Percentiles rank a stretch among this genome's conserved stretches.
Evolutionary conservation across 768 basidiomycete genomes (phyloP).

Genomic region (Mycena olivaceomarginata): DNA sequence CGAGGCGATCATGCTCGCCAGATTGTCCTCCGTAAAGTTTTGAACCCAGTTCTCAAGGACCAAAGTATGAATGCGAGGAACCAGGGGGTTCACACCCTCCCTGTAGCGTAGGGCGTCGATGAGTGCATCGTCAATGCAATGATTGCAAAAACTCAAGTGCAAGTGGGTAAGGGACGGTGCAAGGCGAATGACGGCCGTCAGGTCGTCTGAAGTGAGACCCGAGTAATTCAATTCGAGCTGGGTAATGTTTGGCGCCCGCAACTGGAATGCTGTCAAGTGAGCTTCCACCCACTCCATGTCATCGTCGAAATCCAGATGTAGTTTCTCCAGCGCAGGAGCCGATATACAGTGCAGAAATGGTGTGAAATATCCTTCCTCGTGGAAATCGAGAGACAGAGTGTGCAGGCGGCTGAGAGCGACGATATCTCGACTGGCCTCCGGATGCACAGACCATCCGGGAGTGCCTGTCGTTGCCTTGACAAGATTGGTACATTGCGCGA

Average conservation of each 20-base stretch:
- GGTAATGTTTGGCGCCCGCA: slow-evolving; percentile 9
- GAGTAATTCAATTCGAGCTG: not conserved
- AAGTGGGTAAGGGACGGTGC: slow-evolving; percentile 1
- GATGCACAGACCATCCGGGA: not conserved
- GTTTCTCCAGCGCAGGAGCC: not conserved
- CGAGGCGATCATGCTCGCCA: not conserved
- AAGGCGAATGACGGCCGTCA: not conserved
- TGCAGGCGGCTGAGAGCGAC: not conserved
- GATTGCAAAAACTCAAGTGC: not conserved
- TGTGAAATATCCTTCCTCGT: not conserved
- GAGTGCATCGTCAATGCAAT: not conserved
- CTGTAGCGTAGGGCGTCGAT: not conserved
- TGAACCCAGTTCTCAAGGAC: not conserved
- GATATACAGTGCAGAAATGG: not conserved
- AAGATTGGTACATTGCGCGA: not conserved
- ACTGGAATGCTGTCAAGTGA: slow-evolving; percentile 4
- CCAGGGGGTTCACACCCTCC: not conserved
- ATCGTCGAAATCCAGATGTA: not conserved
- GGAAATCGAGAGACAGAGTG: not conserved
- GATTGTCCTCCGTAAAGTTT: not conserved
- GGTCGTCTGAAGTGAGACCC: not conserved
- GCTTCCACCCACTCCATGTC: not conserved
- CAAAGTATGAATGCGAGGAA: not conserved
- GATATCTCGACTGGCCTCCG: not conserved
- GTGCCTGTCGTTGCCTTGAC: not conserved